A percentile compares a stretch with the other conserved stretches of the same genome.
Conservation (phyloP, 2,329 filamentous ascomycete genomes). For the Botrytis porri region DNA sequence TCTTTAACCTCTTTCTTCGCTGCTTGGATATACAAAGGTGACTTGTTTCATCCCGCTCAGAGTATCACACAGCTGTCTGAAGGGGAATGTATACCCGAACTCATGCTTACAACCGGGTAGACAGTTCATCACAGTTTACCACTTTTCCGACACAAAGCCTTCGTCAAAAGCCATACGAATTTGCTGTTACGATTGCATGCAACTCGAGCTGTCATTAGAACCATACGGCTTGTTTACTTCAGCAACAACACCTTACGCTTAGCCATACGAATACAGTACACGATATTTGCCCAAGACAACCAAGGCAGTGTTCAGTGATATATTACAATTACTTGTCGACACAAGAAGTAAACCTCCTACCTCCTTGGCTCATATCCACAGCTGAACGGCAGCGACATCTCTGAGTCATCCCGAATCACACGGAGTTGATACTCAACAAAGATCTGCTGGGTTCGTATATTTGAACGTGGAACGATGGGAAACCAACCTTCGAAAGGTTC, state of each 20-base stretch:
- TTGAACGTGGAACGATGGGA: constrained; percentile 54
- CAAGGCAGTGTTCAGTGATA: neutral
- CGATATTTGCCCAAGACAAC: neutral
- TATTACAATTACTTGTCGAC: neutral
- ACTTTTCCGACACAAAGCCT: neutral
- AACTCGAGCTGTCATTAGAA: neutral
- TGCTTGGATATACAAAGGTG: neutral
- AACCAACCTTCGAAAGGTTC: constrained; percentile 62
- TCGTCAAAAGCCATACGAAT: neutral
- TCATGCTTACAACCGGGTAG: neutral
- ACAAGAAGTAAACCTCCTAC: neutral
- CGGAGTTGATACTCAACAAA: neutral
- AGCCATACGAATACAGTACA: neutral
- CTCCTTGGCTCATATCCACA: neutral
- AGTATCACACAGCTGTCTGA: neutral
- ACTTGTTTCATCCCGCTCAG: constrained; percentile 3
- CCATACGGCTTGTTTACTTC: neutral
- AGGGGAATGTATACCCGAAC: neutral
- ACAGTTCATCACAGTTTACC: neutral
- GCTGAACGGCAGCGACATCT: neutral
- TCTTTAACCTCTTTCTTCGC: neutral
- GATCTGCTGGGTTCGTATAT: neutral
- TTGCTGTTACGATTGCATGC: neutral
- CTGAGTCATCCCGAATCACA: neutral
- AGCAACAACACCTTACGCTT: neutral